Evolutionary conservation across 805 yeast genomes (phyloP).

Genomic region (Yarrowia sp.): DNA sequence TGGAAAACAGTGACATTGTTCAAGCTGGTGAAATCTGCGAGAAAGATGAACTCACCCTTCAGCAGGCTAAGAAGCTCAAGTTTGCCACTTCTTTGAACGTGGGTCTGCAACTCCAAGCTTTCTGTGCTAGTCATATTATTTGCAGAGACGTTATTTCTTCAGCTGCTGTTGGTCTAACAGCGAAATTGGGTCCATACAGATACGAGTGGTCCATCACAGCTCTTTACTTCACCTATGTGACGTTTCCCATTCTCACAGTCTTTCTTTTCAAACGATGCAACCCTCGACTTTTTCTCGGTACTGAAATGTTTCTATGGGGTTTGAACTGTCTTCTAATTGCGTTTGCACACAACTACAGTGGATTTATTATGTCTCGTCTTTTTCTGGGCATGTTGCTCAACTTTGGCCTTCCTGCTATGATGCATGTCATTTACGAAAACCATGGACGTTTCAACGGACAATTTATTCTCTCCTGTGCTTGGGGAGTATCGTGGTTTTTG

Average conservation of each 20-base stretch:
- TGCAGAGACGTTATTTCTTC: neutral
- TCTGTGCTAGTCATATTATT: neutral
- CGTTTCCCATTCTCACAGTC: neutral
- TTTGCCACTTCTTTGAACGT: neutral
- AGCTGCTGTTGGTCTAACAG: neutral
- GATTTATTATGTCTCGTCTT: neutral
- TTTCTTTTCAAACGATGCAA: neutral
- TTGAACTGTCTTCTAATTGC: neutral
- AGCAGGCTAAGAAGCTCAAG: neutral
- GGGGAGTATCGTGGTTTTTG: slow-evolving; percentile 3
- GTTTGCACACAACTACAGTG: neutral
- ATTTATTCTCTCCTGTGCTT: neutral
- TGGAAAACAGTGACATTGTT: too few relatives aligned
- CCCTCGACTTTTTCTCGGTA: neutral
- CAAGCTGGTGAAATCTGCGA: neutral
- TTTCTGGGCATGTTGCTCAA: neutral
- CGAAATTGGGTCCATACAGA: neutral
- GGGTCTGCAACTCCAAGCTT: neutral
- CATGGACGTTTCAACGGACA: neutral
- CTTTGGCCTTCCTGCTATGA: neutral
- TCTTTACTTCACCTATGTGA: neutral
- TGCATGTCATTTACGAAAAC: neutral
- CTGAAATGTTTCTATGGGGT: slow-evolving; percentile 5
- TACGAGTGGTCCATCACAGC: neutral
- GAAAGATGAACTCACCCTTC: neutral